Conservation (phyloP, 306 rosid genomes). For the Arachis stenosperma region DNA sequence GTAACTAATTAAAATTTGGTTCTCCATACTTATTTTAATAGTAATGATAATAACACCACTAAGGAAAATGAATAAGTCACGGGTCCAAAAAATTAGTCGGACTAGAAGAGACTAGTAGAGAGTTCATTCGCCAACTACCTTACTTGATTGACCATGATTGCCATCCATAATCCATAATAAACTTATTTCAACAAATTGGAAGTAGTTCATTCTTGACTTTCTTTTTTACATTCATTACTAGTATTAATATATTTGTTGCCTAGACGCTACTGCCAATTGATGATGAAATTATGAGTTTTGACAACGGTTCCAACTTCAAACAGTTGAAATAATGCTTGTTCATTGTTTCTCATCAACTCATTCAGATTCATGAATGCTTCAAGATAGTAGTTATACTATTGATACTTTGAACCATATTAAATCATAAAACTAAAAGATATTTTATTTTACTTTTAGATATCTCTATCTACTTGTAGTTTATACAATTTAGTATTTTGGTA, state of each 20-base stretch:
- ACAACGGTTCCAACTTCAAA: neutral
- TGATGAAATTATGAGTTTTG: neutral
- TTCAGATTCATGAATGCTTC: too few species aligned
- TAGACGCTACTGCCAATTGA: neutral
- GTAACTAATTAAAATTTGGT: too few species aligned
- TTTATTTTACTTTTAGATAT: too few species aligned
- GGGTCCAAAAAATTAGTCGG: neutral
- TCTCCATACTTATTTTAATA: too few species aligned
- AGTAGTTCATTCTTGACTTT: neutral
- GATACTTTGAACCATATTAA: too few species aligned
- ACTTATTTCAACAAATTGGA: neutral
- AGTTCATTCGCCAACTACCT: neutral
- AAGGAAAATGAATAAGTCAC: neutral
- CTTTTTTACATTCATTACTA: neutral
- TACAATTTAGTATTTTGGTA: too few species aligned
- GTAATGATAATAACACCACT: too few species aligned
- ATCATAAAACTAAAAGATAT: too few species aligned
- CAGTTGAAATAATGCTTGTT: neutral
- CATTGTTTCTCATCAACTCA: neutral
- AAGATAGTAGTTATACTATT: too few species aligned
- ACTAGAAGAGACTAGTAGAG: neutral
- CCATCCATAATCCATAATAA: neutral
- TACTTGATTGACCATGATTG: neutral
- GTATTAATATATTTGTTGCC: neutral
- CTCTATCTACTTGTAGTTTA: too few species aligned